These are phyloP conservation scores for Neurospora tetrasperma DNA, from an alignment of 495 filamentous ascomycete species.

Conservation along the genomic window DNA sequence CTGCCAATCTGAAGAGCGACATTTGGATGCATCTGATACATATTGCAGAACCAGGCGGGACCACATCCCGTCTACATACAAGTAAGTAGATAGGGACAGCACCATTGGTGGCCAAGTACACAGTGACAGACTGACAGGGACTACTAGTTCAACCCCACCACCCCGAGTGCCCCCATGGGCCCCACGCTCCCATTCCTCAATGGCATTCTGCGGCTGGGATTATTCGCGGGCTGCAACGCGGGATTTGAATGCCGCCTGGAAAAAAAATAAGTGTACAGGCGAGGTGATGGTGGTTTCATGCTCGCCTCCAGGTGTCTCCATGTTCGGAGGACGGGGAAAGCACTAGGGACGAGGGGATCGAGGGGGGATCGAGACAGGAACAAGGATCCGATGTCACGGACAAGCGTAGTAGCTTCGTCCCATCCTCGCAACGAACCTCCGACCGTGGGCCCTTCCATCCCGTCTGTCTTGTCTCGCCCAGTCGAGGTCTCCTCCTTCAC, in stretches of 20 bases:
- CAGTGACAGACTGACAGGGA: neutral
- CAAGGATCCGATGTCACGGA: neutral
- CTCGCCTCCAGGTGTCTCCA: neutral
- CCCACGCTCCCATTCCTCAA: neutral
- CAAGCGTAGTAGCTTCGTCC: neutral
- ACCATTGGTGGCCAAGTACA: neutral
- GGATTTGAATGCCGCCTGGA: neutral
- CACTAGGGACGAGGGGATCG: neutral
- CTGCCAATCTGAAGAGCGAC: neutral
- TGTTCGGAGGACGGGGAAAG: neutral
- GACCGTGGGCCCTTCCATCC: neutral
- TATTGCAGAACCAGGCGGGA: neutral
- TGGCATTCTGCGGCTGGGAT: neutral
- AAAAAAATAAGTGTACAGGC: neutral
- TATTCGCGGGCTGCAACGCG: neutral
- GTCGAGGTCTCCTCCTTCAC: neutral
- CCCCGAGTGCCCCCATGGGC: neutral
- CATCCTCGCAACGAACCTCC: neutral
- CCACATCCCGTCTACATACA: neutral
- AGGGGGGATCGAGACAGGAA: neutral
- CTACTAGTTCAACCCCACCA: neutral
- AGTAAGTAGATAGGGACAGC: no score
- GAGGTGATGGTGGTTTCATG: neutral
- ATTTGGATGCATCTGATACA: neutral
- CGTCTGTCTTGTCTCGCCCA: conserved; percentile 3